Evolutionary conservation across 768 basidiomycete genomes (phyloP), one percentile per base, ranked within the genome.

Genomic region (Serpula lacrymans): DNA sequence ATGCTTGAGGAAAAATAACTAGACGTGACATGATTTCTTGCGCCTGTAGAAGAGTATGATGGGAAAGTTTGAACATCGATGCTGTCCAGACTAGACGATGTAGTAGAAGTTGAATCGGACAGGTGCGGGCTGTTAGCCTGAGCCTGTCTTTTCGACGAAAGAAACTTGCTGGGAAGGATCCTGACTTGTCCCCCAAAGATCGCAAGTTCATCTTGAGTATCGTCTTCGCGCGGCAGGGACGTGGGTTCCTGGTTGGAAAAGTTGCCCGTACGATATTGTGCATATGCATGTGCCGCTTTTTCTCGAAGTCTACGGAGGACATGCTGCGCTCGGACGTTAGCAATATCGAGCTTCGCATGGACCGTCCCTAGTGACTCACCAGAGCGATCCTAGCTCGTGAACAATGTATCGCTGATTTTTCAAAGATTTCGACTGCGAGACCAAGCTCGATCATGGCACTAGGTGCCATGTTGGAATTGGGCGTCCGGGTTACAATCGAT

Each of bases 401-500:
- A 7, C 70, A 75, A 17, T 71, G 62, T 6, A 51, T 43, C 5
- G 76, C 68, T 2, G 69, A 66, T 41, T 60, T 58, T 44, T 75
- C 65, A 40, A 78, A 78, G 4, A 78, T 50, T 3, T 65, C 60
- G 5, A 75, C 55, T 1, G 74, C 74, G 3, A 68, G 51, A 14
- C 66, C 64, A 18, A 80, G 60, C 46, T 80, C 75, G 7, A 64
- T 47, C 32, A 78, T 59, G 1, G 79, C 78, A 43, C 68, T 70
- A 0, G 68, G 47, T 0, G 78, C 72, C 16, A 79, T 64, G 29
- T 63, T 71, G 3, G 69, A 77, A 34, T 59, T 67, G 2, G 79
- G 78, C 6, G 71, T 73, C 12, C 75, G 69, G 1, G 75, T 74
- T n/a, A 80, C 76, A n/a, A 80, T 70, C 2, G 75, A 76, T 2